Evolutionary conservation across 2,329 filamentous ascomycete species (phyloP).

Genomic region (Talaromyces funiculosus): DNA sequence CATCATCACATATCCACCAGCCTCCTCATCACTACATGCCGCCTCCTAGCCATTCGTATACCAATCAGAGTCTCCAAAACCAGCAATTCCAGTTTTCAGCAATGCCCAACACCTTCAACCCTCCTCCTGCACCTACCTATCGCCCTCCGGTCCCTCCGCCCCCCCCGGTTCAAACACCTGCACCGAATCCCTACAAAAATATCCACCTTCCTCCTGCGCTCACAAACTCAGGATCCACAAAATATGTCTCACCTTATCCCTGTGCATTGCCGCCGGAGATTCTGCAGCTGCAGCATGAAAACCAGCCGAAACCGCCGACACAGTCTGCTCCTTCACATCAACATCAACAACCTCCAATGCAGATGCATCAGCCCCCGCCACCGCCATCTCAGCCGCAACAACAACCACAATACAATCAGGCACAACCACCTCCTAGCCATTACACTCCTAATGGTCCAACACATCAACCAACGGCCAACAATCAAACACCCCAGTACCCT

Average conservation of each 20-base stretch:
- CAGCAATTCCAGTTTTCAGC: slow-evolving; percentile 36
- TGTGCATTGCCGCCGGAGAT: slow-evolving; percentile 31
- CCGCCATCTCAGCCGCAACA: slow-evolving; percentile 9
- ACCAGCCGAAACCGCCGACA: slow-evolving; percentile 20
- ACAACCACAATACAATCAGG: slow-evolving; percentile 16
- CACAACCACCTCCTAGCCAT: slow-evolving; percentile 20
- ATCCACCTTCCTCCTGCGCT: slow-evolving; percentile 35
- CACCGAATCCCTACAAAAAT: slow-evolving; percentile 33
- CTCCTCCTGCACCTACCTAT: slow-evolving; percentile 23
- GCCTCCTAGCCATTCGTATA: slow-evolving; percentile 28
- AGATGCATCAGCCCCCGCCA: slow-evolving; percentile 12
- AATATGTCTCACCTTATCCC: slow-evolving; percentile 39
- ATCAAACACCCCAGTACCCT: slow-evolving; percentile 6
- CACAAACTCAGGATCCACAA: slow-evolving; percentile 30
- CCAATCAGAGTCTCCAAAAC: slow-evolving; percentile 26
- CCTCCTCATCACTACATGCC: slow-evolving; percentile 31
- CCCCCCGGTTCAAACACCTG: slow-evolving; percentile 17
- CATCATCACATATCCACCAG: slow-evolving; percentile 31
- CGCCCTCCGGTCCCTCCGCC: slow-evolving; percentile 16
- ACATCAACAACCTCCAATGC: slow-evolving; percentile 16
- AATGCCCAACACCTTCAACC: slow-evolving; percentile 30
- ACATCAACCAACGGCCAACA: slow-evolving; percentile 8
- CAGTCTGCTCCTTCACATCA: slow-evolving; percentile 11
- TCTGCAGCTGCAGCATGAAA: slow-evolving; percentile 28
- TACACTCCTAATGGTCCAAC: slow-evolving; percentile 17